Conservation (phyloP, 2,329 filamentous ascomycete species). For the Ceratocystis cubensis region DNA sequence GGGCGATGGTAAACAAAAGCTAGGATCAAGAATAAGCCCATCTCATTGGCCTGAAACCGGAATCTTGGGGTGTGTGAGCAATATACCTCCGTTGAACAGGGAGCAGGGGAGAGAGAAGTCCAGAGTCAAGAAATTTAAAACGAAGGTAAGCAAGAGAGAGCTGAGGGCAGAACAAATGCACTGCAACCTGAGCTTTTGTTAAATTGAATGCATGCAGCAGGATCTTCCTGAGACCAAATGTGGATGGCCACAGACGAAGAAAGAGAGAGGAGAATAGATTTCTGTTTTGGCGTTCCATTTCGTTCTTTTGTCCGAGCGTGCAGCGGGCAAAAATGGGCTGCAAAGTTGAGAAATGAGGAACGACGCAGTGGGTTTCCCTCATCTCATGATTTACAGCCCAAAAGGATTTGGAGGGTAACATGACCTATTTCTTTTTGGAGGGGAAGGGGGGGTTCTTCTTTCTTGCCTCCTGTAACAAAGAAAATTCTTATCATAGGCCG, state of each 20-base stretch:
- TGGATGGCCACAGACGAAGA: not conserved
- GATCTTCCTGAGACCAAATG: not conserved
- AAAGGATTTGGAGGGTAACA: conserved; percentile 2
- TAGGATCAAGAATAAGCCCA: not conserved
- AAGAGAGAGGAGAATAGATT: not conserved
- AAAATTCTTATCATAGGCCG: not conserved
- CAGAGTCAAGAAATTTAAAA: not conserved
- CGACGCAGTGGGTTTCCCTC: not conserved
- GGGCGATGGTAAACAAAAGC: not conserved
- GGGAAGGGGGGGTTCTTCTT: not conserved
- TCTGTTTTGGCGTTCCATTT: not conserved
- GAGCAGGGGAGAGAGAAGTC: not conserved
- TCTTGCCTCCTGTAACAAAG: not conserved
- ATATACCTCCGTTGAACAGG: not conserved
- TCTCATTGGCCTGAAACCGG: not conserved
- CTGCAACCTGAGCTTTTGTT: not conserved
- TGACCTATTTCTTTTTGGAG: not conserved
- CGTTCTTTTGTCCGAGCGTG: not conserved
- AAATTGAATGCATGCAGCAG: conserved; percentile 6
- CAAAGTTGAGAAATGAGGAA: not conserved
- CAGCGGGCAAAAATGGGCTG: conserved; percentile 1
- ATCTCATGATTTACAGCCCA: not conserved
- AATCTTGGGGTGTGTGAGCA: not conserved
- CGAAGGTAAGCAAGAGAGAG: not conserved
- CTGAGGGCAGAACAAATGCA: not conserved